These are phyloP conservation scores for Hirsutella minnesotensis DNA, from an alignment of 2,329 filamentous ascomycete genomes.

Conservation along the genomic window DNA sequence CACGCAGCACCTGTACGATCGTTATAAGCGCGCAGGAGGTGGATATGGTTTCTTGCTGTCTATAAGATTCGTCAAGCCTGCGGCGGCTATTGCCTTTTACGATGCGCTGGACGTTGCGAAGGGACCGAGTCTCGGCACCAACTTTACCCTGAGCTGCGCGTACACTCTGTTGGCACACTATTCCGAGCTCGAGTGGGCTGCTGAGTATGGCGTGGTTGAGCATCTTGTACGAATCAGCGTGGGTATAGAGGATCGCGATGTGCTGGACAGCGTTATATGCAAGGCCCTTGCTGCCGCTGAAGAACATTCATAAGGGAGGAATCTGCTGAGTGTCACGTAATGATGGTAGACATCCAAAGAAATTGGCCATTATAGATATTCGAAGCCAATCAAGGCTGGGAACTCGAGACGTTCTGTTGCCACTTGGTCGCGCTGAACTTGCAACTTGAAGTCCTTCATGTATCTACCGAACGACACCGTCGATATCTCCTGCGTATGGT, in stretches of 20 bases:
- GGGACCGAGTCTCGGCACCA: slow-evolving; percentile 39
- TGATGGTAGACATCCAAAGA: no score
- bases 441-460: no score
- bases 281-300: slow-evolving; percentile 1
- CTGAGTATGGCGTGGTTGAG: slow-evolving; percentile 24
- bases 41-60: slow-evolving; percentile 41
- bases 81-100: slow-evolving; percentile 31
- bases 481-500: no score
- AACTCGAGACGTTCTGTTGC: no score
- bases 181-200: slow-evolving; percentile 22
- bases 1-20: slow-evolving; percentile 20
- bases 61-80: slow-evolving; percentile 30
- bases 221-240: slow-evolving; percentile 31
- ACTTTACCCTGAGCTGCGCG: slow-evolving; percentile 28
- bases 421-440: no score
- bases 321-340: no score
- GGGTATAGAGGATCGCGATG: slow-evolving; percentile 25
- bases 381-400: no score
- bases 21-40: slow-evolving; percentile 20
- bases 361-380: no score
- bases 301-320: background rate
- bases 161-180: slow-evolving; percentile 29
- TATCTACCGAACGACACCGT: no score
- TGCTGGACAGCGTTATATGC: background rate
- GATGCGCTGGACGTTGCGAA: slow-evolving; percentile 33